Evolutionary conservation across 2,329 filamentous ascomycete genomes (phyloP).

Genomic region (Hypoxylon sp.): DNA sequence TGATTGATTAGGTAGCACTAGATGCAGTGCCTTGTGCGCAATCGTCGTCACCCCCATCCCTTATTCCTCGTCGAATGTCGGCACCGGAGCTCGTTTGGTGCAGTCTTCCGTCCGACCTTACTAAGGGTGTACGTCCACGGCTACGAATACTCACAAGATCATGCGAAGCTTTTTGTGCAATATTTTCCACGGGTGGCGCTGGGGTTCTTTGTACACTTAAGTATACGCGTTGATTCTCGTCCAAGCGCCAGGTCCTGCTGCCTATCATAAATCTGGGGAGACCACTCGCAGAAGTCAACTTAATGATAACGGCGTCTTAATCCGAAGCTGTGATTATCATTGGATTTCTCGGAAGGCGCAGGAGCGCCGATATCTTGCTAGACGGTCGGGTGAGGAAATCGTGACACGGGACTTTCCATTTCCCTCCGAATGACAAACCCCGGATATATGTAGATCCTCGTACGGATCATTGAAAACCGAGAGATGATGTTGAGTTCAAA

Average conservation of each 20-base stretch:
- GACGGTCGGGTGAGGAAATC: conserved; percentile 4
- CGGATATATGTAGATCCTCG: not conserved
- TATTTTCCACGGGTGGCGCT: not conserved
- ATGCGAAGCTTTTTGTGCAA: conserved; percentile 15
- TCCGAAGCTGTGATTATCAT: conserved; percentile 3
- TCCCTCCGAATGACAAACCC: conserved; percentile 1
- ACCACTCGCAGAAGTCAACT: conserved; percentile 2
- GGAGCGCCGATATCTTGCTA: conserved; percentile 32
- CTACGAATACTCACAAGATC: conserved; percentile 11
- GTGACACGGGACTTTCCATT: conserved; percentile 9
- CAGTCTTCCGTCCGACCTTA: conserved; percentile 35
- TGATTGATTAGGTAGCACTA: conserved; percentile 34
- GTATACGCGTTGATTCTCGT: conserved; percentile 9
- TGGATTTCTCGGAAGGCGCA: conserved; percentile 31
- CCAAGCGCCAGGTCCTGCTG: conserved; percentile 19
- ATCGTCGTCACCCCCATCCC: conserved; percentile 36
- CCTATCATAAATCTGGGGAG: conserved; percentile 2
- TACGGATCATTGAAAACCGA: not conserved
- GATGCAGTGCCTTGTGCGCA: conserved; percentile 39
- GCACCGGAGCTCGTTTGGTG: conserved; percentile 34
- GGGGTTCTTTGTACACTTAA: not conserved
- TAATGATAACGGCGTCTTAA: not conserved
- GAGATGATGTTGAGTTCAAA: not conserved
- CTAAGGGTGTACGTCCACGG: conserved; percentile 15
- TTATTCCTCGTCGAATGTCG: conserved; percentile 22